These are phyloP conservation scores for Pythium myriotylum DNA, from an alignment of 352 stramenopile genomes.

Conservation along the genomic window DNA sequence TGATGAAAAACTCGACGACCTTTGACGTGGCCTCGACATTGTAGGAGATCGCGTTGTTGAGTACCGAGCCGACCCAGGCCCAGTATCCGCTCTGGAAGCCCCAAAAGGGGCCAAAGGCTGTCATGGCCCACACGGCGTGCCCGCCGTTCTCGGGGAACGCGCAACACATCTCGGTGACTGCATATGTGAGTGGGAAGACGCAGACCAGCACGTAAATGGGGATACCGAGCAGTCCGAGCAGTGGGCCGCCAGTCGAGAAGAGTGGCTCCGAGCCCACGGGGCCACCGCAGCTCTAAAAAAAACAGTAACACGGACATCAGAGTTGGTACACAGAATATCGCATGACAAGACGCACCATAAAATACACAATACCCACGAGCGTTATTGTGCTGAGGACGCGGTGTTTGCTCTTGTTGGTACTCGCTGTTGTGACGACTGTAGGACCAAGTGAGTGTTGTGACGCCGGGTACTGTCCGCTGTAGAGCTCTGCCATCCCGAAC, in stretches of 20 bases:
- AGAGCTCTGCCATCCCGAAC: too few species aligned
- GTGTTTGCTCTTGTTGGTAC: not conserved
- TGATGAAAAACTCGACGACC: conserved; percentile 34
- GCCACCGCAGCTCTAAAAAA: conserved; percentile 19
- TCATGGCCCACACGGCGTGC: conserved; percentile 85
- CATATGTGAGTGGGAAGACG: conserved; percentile 83
- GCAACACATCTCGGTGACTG: conserved; percentile 88
- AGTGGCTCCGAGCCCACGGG: conserved; percentile 24
- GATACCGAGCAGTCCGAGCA: conserved; percentile 76
- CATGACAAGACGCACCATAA: conserved; percentile 12
- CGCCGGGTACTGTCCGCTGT: not conserved
- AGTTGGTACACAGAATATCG: too few species aligned
- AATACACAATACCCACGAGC: conserved; percentile 29
- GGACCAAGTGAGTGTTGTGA: not conserved
- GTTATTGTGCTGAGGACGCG: conserved; percentile 26
- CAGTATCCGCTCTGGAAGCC: conserved; percentile 67
- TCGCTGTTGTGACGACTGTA: not conserved
- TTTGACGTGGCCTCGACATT: conserved; percentile 31
- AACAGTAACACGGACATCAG: too few species aligned
- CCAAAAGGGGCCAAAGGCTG: conserved; percentile 86
- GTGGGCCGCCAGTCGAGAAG: conserved; percentile 30
- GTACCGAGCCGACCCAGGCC: conserved; percentile 68
- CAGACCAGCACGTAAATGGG: conserved; percentile 84
- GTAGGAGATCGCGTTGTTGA: conserved; percentile 41
- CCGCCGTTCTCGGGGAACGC: conserved; percentile 82